Evolutionary conservation across 2,329 filamentous ascomycete genomes (phyloP).

Genomic region (Phaeoacremonium minimum): DNA sequence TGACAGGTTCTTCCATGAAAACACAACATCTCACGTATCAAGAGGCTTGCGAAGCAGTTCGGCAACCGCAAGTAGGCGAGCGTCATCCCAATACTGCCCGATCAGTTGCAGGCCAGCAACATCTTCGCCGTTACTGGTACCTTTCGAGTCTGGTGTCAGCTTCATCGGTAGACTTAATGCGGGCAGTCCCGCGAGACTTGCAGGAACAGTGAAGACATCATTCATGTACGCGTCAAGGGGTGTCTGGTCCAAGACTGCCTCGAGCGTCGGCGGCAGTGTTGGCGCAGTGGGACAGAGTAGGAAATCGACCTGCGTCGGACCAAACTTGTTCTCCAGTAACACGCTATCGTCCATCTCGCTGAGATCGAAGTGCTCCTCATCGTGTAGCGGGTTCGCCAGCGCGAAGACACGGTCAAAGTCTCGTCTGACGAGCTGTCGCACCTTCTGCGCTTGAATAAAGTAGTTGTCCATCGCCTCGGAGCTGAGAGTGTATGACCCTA

Average conservation of each 20-base stretch:
- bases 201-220: slow-evolving; percentile 93
- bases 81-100: slow-evolving; percentile 77
- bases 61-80: slow-evolving; percentile 56
- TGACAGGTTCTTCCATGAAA: too few species aligned
- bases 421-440: slow-evolving; percentile 75
- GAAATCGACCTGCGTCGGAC: slow-evolving; percentile 70
- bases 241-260: slow-evolving; percentile 38
- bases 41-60: too few species aligned
- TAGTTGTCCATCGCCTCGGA: slow-evolving; percentile 93
- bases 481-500: slow-evolving; percentile 87
- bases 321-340: slow-evolving; percentile 49
- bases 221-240: slow-evolving; percentile 81
- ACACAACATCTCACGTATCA: too few species aligned
- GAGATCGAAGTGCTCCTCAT: slow-evolving; percentile 47
- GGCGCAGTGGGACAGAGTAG: slow-evolving; percentile 85
- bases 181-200: slow-evolving; percentile 86
- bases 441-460: slow-evolving; percentile 88
- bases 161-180: slow-evolving; percentile 76
- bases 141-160: slow-evolving; percentile 18
- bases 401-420: slow-evolving; percentile 83
- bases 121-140: slow-evolving; percentile 24
- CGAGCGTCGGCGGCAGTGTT: slow-evolving; percentile 40
- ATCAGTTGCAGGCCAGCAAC: slow-evolving; percentile 66
- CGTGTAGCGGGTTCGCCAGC: slow-evolving; percentile 62
- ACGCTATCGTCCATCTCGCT: slow-evolving; percentile 54